Base-by-base conservation (phyloP, 139 green algal genomes). In the Pycnococcus provasolii region DNA sequence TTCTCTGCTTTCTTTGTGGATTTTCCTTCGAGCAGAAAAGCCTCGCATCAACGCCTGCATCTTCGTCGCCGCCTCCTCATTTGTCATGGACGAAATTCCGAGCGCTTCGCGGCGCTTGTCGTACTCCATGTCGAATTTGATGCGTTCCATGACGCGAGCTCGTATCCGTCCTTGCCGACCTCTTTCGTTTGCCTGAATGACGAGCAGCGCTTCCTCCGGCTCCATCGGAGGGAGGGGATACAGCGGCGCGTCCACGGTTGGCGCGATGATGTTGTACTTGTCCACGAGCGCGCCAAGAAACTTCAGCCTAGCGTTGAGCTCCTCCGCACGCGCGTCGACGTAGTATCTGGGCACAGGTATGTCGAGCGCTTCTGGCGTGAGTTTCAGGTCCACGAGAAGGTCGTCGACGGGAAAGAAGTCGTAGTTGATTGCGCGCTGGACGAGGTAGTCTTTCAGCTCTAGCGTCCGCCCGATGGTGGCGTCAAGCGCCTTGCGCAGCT, bases 301-400 rank as follows among this genome's bases (percentile, higher is more conserved):
- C 75, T 87, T 89, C 65, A 85, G 73, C 39, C 86, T 54, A 60
- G 86, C 82, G 11, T 88, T 79, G 50, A 94, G 71, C 69, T 91
- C 87, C 80, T 89, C 65, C 39, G 62, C 71, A 0, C 82, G 61
- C 53, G 88, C 85, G 53, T 89, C 80, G 13, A 81, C 74, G 58
- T 90, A 94, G 75, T 88, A 94, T 42, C 82, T 70, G 3, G 88
- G 88, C 48, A 91, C 77, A 0, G 87, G 83, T 39, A 95, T 61
- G 66, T 96, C 87, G 58, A 91, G 69, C 61, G 79, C 83, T 26
- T 94, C 85, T 15, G 89, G 86, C 2, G 80, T 75, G 13, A 95
- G 80, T 65, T 91, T 90, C 73, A 94, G 63, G 62, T 92, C 87
- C 48, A 93, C 42, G 53, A 76, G 79, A 61, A 89, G 78, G 65